phyloP scores from a whole-genome alignment of 305 asterid genomes.

The Euphrasia arctica region DNA sequence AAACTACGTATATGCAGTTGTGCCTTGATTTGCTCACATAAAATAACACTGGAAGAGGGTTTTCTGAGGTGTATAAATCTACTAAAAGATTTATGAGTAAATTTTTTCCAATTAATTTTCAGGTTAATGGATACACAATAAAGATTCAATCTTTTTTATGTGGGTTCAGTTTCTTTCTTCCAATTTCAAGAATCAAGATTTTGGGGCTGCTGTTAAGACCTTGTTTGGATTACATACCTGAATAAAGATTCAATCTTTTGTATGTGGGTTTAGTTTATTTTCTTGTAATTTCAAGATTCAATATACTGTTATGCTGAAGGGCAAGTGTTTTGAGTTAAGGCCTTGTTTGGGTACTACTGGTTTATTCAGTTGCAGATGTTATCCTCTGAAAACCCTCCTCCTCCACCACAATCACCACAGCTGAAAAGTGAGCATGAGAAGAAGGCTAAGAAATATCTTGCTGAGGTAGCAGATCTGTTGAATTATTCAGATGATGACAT shows the following conservation, averaged over 20 bases:
- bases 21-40: slow-evolving; percentile 55
- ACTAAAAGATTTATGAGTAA: slow-evolving; percentile 19
- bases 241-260: slow-evolving; percentile 33
- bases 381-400: slow-evolving; percentile 76
- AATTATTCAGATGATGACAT: slow-evolving; percentile 46
- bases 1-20: slow-evolving; percentile 23
- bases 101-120: not conserved
- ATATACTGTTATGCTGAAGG: slow-evolving; percentile 20
- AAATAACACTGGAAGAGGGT: slow-evolving; percentile 55
- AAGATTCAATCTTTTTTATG: not conserved
- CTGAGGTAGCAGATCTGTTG: slow-evolving; percentile 59
- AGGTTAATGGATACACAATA: not conserved
- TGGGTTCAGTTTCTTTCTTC: not conserved
- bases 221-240: not conserved
- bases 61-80: slow-evolving; percentile 31
- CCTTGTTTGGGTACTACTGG: slow-evolving; percentile 29
- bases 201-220: not conserved
- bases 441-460: slow-evolving; percentile 22
- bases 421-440: slow-evolving; percentile 26
- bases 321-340: slow-evolving; percentile 27
- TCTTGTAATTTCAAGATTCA: slow-evolving; percentile 28
- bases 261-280: slow-evolving; percentile 27
- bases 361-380: slow-evolving; percentile 44
- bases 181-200: not conserved
- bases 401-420: slow-evolving; percentile 20